These are phyloP conservation scores for Oidiodendron maius DNA, from an alignment of 495 filamentous ascomycete species.

Conservation along the genomic window DNA sequence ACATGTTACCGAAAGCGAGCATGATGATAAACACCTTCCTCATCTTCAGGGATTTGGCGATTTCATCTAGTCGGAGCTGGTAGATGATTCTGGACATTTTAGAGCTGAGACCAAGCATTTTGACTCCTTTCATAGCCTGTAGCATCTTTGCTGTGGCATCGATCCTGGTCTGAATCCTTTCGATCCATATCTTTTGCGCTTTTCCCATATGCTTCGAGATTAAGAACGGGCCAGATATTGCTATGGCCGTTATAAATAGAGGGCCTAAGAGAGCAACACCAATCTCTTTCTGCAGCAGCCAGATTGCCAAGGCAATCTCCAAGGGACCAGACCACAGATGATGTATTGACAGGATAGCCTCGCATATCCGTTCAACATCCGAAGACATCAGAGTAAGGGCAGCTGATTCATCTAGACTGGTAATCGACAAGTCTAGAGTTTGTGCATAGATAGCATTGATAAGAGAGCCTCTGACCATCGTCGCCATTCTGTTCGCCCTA, in stretches of 20 bases:
- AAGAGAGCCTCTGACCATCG: conserved; percentile 49
- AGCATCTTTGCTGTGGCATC: conserved; percentile 28
- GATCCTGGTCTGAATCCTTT: conserved; percentile 33
- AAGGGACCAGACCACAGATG: conserved; percentile 45
- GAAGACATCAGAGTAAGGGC: conserved; percentile 49
- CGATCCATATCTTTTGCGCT: conserved; percentile 37
- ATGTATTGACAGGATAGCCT: conserved; percentile 42
- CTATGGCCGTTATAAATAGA: conserved; percentile 36
- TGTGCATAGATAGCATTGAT: conserved; percentile 50
- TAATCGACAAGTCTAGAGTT: conserved; percentile 40
- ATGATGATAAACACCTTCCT: conserved; percentile 32
- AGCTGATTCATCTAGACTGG: conserved; percentile 42
- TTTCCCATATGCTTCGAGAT: background rate
- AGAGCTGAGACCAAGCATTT: conserved; percentile 29
- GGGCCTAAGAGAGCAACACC: conserved; percentile 20
- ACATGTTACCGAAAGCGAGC: conserved; percentile 2
- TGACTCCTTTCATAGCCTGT: conserved; percentile 23
- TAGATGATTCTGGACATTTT: conserved; percentile 19
- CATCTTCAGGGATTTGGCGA: conserved; percentile 9
- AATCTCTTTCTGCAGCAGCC: conserved; percentile 21
- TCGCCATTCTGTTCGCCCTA: conserved; percentile 39
- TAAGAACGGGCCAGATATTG: conserved; percentile 26
- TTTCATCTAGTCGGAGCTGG: conserved; percentile 11
- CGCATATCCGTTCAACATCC: conserved; percentile 19
- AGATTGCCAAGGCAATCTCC: conserved; percentile 23